Conservation (phyloP, 805 yeast genomes). For the Kodamaea nitidulidarum region DNA sequence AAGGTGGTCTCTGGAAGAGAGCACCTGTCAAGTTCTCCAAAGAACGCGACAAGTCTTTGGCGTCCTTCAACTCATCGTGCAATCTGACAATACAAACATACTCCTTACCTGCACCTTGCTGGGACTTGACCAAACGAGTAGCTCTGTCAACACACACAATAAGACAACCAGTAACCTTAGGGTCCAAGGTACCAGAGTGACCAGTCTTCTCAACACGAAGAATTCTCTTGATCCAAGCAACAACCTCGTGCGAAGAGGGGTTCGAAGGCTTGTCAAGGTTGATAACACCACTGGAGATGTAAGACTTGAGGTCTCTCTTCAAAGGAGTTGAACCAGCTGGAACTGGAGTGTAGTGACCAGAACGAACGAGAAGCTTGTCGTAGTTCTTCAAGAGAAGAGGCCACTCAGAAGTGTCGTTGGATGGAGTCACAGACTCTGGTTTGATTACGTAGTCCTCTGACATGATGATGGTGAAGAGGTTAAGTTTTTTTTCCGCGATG, state of each 20-base stretch:
- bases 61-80: constrained; percentile 89
- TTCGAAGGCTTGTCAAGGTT: constrained; percentile 97
- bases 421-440: constrained; percentile 77
- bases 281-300: constrained; percentile 91
- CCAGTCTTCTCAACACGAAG: constrained; percentile 96
- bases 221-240: constrained; percentile 97
- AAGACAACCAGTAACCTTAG: constrained; percentile 97
- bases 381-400: constrained; percentile 90
- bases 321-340: constrained; percentile 94
- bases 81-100: constrained; percentile 96
- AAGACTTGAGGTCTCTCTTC: constrained; percentile 87
- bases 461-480: constrained; percentile 10
- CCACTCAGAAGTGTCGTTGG: constrained; percentile 90
- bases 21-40: constrained; percentile 98
- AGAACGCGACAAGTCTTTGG: constrained; percentile 80
- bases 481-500: constrained; percentile 6
- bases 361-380: constrained; percentile 90
- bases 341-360: constrained; percentile 96
- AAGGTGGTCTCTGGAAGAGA: constrained; percentile 97
- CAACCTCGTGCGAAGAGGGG: constrained; percentile 98
- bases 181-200: constrained; percentile 98
- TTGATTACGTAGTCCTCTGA: constrained; percentile 62
- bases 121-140: constrained; percentile 95
- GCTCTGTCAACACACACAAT: constrained; percentile 98
- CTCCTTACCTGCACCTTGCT: constrained; percentile 99